Evolutionary conservation across 768 basidiomycete genomes (phyloP).

Genomic region (Lentinula sp.): DNA sequence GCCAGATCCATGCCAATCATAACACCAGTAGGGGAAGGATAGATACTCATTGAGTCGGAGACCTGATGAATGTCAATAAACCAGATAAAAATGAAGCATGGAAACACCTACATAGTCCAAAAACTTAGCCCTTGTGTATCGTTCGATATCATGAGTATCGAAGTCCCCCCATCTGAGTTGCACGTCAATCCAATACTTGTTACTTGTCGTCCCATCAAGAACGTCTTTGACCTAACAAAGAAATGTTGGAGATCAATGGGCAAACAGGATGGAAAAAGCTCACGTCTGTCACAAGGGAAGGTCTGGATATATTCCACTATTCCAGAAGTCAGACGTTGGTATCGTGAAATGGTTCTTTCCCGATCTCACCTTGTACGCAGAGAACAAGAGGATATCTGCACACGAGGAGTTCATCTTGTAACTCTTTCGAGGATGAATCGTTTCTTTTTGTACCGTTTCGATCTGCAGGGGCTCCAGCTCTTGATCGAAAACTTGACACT

Average conservation of each 20-base stretch:
- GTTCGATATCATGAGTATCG: conserved; percentile 97
- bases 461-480: conserved; percentile 97
- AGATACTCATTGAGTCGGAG: conserved; percentile 97
- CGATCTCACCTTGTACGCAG: conserved; percentile 67
- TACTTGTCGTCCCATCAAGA: conserved; percentile 94
- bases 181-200: conserved; percentile 98
- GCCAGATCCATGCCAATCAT: conserved; percentile 99
- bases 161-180: conserved; percentile 98
- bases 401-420: conserved; percentile 99
- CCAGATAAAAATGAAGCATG: neutral
- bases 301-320: conserved; percentile 96
- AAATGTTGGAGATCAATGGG: conserved; percentile 4
- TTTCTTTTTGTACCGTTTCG: conserved; percentile 99
- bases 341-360: no score
- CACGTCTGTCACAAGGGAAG: conserved; percentile 91
- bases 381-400: conserved; percentile 96
- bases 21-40: conserved; percentile 97
- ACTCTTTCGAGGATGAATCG: conserved; percentile 98
- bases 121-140: conserved; percentile 98
- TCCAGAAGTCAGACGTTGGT: conserved; percentile 8
- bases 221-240: conserved; percentile 76
- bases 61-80: conserved; percentile 37
- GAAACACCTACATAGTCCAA: conserved; percentile 76
- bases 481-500: conserved; percentile 99
- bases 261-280: conserved; percentile 14